Percentiles rank a stretch among this genome's conserved stretches.
These are phyloP conservation scores for Pythium chondricola DNA, from an alignment of 352 stramenopile species.

Conservation along the genomic window DNA sequence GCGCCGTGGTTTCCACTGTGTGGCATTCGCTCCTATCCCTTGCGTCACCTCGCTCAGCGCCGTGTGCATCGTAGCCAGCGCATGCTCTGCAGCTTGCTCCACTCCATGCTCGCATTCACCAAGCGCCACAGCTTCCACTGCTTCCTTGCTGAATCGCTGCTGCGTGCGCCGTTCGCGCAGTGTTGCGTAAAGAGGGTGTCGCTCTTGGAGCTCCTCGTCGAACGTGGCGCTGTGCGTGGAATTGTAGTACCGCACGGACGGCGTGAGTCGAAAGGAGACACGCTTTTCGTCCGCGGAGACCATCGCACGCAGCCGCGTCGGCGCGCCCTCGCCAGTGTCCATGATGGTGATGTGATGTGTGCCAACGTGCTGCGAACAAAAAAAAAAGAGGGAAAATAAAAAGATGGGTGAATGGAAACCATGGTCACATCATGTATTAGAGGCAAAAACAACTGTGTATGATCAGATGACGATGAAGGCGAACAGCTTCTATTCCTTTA, in stretches of 20 bases:
- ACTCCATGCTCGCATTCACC: neutral
- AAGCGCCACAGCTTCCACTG: neutral
- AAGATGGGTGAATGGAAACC: no score
- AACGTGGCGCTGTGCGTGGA: slow-evolving; percentile 14
- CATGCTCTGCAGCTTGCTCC: slow-evolving; percentile 8
- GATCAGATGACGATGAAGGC: no score
- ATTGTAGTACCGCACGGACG: slow-evolving; percentile 16
- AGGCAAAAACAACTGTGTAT: no score
- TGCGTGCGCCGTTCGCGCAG: slow-evolving; percentile 4
- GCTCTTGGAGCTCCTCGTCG: neutral
- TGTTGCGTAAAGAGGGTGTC: slow-evolving; percentile 4
- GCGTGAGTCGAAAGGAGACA: slow-evolving; percentile 14
- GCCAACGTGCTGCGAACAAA: no score
- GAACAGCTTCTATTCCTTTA: no score
- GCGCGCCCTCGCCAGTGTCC: neutral
- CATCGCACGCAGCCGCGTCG: neutral
- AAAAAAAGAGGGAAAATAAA: no score
- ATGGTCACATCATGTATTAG: no score
- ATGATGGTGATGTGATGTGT: neutral
- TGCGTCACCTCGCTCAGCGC: neutral
- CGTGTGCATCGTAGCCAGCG: neutral
- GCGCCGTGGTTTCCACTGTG: no score
- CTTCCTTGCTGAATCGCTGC: neutral
- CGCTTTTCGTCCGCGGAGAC: slow-evolving; percentile 11
- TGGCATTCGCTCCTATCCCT: no score